phyloP scores from a whole-genome alignment of 371 early-diverging fungal genomes.

The Basidiobolus heterosporus region DNA sequence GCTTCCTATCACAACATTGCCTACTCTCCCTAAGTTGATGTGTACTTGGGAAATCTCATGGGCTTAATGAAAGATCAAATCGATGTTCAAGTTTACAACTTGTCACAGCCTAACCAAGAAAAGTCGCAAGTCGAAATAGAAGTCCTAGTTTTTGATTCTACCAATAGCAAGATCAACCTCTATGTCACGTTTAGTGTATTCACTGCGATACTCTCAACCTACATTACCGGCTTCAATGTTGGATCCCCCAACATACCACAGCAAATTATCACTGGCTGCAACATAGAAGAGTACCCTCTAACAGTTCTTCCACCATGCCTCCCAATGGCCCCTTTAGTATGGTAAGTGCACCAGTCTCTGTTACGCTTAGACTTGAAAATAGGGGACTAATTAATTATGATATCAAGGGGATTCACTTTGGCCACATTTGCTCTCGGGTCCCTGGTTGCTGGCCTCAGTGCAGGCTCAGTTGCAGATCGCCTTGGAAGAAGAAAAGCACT shows the following conservation, averaged over 20 bases:
- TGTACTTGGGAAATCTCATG: too few species aligned
- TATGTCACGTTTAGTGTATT: too few species aligned
- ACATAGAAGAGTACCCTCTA: background rate
- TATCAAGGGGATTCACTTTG: conserved; percentile 19
- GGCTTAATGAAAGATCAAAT: too few species aligned
- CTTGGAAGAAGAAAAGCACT: conserved; percentile 55
- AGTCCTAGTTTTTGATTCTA: too few species aligned
- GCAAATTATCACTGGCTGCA: background rate
- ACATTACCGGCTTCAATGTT: conserved; percentile 3
- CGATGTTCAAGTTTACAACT: too few species aligned
- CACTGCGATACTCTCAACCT: conserved; percentile 2
- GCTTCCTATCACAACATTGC: too few species aligned
- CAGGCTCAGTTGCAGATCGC: conserved; percentile 30
- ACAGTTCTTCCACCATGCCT: background rate
- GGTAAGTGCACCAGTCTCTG: background rate
- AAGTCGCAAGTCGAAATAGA: too few species aligned
- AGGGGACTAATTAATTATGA: too few species aligned
- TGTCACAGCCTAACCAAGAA: too few species aligned
- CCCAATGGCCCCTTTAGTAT: background rate
- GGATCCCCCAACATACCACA: conserved; percentile 6
- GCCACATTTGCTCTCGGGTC: conserved; percentile 59
- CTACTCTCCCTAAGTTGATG: too few species aligned
- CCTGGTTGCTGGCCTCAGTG: conserved; percentile 42
- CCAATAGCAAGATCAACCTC: too few species aligned
- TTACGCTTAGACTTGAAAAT: too few species aligned